Base-by-base conservation (phyloP, 2,329 filamentous ascomycete species). In the Phyllosticta ampelicida region DNA sequence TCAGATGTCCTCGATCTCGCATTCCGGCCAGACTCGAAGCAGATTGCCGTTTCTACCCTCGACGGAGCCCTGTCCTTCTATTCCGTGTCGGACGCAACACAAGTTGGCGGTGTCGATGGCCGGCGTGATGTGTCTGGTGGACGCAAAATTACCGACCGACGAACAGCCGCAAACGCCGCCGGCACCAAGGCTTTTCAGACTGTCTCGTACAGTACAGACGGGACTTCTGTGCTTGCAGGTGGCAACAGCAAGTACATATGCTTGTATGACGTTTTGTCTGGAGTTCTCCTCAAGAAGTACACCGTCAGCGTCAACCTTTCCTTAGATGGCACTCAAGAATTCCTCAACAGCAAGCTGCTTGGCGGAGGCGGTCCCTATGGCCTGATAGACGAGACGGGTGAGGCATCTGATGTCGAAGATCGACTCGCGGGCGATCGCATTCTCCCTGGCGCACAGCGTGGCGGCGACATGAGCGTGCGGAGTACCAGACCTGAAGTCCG, bases 161-260 rank as follows among this genome's bases (percentile, higher is more conserved):
- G 90, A 61, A 95, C 91, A 2, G 94, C 94, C 2, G 94, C 94
- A 51, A 97, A 95, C 66, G 86, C 87, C 2, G 82, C 90, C 1
- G 90, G 90, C 44, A 96, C 89, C 49, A 99, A 99, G 71, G 87
- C 84, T 63, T 99, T 96, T 75, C 86, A 82, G 66, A 87, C 87
- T 6, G 88, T 99, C 63, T 84, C 83, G 56, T 99, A 97, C 75
- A 96, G 90, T 70, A 87, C 89, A 1, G 94, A 99, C 68, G 94
- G 94, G 11, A 88, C 84, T 62, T 96, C 94, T 66, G 78, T 99
- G 10, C 78, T 99, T 48, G 94, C 92, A 0, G 91, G 84, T 53
- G 94, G 94, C 29, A 96, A 94, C 78, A 96, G 90, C 84, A 99
- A 99, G 75, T 96, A 95, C 72, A 96, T 99, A 55, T 97, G 94